phyloP scores from a whole-genome alignment of 2,329 filamentous ascomycete genomes.

The Colletotrichum acutatum region DNA sequence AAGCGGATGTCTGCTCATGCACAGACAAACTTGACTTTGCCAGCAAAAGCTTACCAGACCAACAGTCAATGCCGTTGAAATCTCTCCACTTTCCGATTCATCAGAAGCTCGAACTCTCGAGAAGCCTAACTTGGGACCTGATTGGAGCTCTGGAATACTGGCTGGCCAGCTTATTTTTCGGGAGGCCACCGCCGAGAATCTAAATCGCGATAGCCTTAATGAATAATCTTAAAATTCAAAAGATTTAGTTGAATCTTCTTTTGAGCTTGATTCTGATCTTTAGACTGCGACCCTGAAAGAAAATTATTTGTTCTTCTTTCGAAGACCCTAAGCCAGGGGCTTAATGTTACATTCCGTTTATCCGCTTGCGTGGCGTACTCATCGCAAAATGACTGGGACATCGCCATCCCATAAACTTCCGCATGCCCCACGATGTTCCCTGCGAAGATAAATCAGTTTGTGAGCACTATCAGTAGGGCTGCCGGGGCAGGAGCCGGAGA shows the following conservation, averaged over 20 bases:
- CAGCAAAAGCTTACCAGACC: neutral
- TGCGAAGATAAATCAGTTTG: neutral
- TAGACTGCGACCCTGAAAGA: neutral
- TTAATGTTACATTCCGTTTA: neutral
- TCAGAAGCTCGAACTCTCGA: neutral
- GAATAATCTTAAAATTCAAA: slow-evolving; percentile 5
- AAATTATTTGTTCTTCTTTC: neutral
- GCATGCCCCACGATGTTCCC: neutral
- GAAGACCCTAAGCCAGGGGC: neutral
- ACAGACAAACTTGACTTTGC: neutral
- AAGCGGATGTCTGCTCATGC: slow-evolving; percentile 5
- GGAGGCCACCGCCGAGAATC: slow-evolving; percentile 3
- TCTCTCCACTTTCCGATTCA: neutral
- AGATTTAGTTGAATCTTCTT: neutral
- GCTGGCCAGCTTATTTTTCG: neutral
- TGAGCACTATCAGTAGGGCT: neutral
- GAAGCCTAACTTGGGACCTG: neutral
- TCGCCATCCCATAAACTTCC: neutral
- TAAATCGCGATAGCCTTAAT: slow-evolving; percentile 4
- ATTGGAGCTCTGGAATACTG: neutral
- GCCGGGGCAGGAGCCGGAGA: neutral
- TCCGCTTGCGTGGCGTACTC: neutral
- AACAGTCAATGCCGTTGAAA: neutral
- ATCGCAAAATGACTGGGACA: neutral
- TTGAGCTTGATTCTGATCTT: neutral